Evolutionary conservation across 768 basidiomycete species (phyloP), one percentile per base, ranked within the genome.

Genomic region (Cystobasidiopsis lactophilus): DNA sequence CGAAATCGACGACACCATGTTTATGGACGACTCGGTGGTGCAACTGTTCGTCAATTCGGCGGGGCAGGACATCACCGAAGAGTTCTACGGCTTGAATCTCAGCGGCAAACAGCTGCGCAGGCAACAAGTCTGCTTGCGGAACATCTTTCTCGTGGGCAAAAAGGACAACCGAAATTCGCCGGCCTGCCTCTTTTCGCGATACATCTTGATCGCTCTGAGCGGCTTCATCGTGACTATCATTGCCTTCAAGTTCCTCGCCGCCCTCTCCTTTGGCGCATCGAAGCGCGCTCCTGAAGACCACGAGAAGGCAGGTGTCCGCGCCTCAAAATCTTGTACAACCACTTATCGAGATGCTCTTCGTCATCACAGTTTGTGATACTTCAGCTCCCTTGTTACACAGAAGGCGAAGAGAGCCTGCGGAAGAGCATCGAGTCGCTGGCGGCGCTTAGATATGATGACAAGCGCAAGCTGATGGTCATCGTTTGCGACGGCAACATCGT

Each of bases 401-500:
- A 96, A 72, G 91, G 88, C 58, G 82, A 88, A 57, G 65, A 71
- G 14, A 93, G 85, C 4, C 71, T 96, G 48, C 74, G 82, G 46
- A 73, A 72, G 60, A 93, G 88, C 2, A 91, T 98, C 63, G 86
- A 96, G 65, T 91, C 88, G 3, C 70, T 98, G 53, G 85, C 91
- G 1, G 77, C 82, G 65, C 73, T 91, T 68, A 89, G 85, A 67
- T 98, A 96, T 62, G 91, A 98, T 62, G 91, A 98, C 71, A 98
- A 96, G 69, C 82, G 91, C 37, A 95, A 95, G 68, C 71, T 96
- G 7, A 71, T 96, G 27, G 74, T 91, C 56, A 71, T 95, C 69
- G 80, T 95, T 61, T 96, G 91, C 63, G 91, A 98, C 66, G 91
- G 91, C 60, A 98, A 86, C 75, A 93, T 96, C 58, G 84, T 95